These are phyloP conservation scores for Suillus americanus DNA, from an alignment of 768 basidiomycete species.

Conservation along the genomic window DNA sequence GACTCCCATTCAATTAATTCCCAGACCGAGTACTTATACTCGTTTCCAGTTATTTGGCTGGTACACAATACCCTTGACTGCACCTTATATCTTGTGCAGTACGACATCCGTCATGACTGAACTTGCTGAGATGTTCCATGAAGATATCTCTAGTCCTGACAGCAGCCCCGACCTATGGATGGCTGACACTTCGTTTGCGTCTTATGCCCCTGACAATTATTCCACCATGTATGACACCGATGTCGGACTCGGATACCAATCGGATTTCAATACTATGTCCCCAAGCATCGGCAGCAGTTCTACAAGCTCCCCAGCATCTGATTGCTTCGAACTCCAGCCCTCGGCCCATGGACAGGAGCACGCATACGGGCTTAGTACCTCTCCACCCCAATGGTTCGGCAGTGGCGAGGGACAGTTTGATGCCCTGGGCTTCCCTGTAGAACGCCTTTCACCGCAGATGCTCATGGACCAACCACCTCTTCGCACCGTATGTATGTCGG, in stretches of 20 bases:
- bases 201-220: not conserved
- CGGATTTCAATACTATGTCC: slow-evolving; percentile 9
- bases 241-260: not conserved
- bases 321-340: slow-evolving; percentile 5
- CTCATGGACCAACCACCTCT: slow-evolving; percentile 7
- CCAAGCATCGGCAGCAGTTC: slow-evolving; percentile 4
- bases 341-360: slow-evolving; percentile 1
- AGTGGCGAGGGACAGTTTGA: not conserved
- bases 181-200: not conserved
- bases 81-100: not conserved
- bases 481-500: slow-evolving; percentile 25
- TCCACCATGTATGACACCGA: not conserved
- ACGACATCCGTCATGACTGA: not conserved
- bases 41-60: not conserved
- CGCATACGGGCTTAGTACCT: not conserved
- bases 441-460: not conserved
- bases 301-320: not conserved
- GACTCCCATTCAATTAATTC: not conserved
- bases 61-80: not conserved
- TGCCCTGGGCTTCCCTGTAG: not conserved
- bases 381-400: not conserved
- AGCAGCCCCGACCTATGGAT: not conserved
- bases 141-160: not conserved
- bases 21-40: slow-evolving; percentile 2
- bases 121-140: not conserved